Conservation (phyloP, 2,329 filamentous ascomycete species). For the Ophiocordyceps sinensis region DNA sequence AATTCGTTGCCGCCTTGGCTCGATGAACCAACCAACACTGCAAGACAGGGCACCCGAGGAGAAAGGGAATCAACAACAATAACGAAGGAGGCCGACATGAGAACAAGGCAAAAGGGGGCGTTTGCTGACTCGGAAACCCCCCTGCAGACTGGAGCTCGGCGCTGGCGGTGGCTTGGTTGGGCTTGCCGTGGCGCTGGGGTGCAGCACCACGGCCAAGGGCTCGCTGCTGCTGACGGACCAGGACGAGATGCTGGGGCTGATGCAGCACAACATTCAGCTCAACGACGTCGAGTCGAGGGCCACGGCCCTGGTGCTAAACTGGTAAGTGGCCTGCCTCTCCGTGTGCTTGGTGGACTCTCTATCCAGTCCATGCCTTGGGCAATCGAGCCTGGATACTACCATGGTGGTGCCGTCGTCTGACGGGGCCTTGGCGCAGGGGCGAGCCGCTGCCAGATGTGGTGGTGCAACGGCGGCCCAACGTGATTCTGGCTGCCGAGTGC, state of each 20-base stretch:
- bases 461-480: conserved; percentile 47
- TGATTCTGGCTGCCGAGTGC: conserved; percentile 90
- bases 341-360: neutral
- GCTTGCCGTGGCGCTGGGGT: conserved; percentile 43
- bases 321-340: conserved; percentile 30
- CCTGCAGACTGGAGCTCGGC: conserved; percentile 68
- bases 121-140: conserved; percentile 8
- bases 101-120: neutral
- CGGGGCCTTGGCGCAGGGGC: conserved; percentile 30
- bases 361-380: too few species aligned
- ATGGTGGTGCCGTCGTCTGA: neutral
- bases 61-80: neutral
- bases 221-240: conserved; percentile 78
- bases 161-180: conserved; percentile 83
- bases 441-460: conserved; percentile 41
- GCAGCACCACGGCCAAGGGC: conserved; percentile 26
- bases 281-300: conserved; percentile 56
- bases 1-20: too few species aligned
- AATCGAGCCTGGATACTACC: neutral
- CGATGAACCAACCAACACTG: too few species aligned
- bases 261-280: conserved; percentile 74
- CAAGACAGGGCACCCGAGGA: neutral
- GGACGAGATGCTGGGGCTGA: conserved; percentile 67
- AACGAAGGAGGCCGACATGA: too few species aligned
- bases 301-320: conserved; percentile 61